phyloP scores from a whole-genome alignment of 2,329 filamentous ascomycete genomes.

The Metarhizium anisopliae region DNA sequence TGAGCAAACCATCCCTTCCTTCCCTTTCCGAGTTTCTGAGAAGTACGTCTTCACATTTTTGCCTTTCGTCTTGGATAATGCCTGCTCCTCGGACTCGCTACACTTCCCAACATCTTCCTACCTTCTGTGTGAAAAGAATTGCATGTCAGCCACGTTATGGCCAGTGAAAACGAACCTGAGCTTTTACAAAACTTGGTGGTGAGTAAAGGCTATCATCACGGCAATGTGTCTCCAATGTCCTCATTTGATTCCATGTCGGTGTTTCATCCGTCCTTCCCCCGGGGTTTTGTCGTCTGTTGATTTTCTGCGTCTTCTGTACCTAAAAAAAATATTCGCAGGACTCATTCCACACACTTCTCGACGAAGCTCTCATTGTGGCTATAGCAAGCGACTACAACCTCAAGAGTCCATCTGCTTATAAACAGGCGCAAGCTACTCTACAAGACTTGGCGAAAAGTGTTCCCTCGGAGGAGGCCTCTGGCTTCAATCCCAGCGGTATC shows the following conservation, averaged over 20 bases:
- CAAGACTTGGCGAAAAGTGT: slow-evolving; percentile 58
- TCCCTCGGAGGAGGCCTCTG: slow-evolving; percentile 57
- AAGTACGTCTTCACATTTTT: not conserved
- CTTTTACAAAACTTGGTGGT: slow-evolving; percentile 21
- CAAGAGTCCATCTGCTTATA: slow-evolving; percentile 37
- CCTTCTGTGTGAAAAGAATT: not conserved
- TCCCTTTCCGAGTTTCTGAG: not conserved
- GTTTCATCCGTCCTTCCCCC: not conserved
- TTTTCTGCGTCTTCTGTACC: not conserved
- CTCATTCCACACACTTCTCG: slow-evolving; percentile 65
- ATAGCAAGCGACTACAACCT: slow-evolving; percentile 69
- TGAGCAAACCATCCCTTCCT: not conserved
- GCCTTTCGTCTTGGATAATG: not conserved
- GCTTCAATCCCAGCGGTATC: slow-evolving; percentile 71
- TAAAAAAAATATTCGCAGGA: slow-evolving; percentile 34
- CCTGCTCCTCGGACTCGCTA: not conserved
- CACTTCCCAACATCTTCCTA: not conserved
- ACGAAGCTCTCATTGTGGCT: slow-evolving; percentile 67
- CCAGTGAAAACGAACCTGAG: slow-evolving; percentile 13
- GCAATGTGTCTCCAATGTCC: not conserved
- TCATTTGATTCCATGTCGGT: not conserved
- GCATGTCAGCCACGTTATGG: slow-evolving; percentile 12
- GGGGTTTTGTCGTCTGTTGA: not conserved
- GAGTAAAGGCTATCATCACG: slow-evolving; percentile 9
- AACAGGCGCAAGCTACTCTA: slow-evolving; percentile 49